Conservation (phyloP, 495 filamentous ascomycete species). For the Cryomyces minteri region DNA sequence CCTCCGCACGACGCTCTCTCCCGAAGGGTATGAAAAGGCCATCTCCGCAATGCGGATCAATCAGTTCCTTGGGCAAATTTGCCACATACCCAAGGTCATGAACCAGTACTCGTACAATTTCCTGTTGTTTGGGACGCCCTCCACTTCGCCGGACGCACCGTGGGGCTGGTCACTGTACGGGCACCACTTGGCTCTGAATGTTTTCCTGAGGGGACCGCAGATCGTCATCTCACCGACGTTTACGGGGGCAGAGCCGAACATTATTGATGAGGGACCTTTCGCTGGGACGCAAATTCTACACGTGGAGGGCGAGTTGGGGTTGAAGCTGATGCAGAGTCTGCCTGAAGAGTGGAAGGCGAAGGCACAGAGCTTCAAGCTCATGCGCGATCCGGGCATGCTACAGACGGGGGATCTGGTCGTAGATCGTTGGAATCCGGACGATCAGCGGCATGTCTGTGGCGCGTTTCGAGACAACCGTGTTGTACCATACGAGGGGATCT, state of each 20-base stretch:
- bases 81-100: constrained; percentile 38
- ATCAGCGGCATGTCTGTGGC: constrained; percentile 55
- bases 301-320: constrained; percentile 40
- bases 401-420: constrained; percentile 13
- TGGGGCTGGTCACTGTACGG: constrained; percentile 67
- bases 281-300: constrained; percentile 43
- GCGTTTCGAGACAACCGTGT: constrained; percentile 60
- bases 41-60: constrained; percentile 55
- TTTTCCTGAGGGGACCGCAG: constrained; percentile 41
- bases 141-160: constrained; percentile 19
- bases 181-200: constrained; percentile 53
- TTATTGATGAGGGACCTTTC: constrained; percentile 45
- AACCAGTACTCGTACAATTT: constrained; percentile 66
- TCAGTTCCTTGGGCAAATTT: constrained; percentile 56
- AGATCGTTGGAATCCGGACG: constrained; percentile 56
- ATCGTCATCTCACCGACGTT: constrained; percentile 53
- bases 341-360: constrained; percentile 23
- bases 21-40: constrained; percentile 54
- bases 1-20: constrained; percentile 37
- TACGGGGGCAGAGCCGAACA: constrained; percentile 58
- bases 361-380: constrained; percentile 35
- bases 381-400: constrained; percentile 44
- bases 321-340: constrained; percentile 50
- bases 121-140: constrained; percentile 38
- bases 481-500: constrained; percentile 53